Evolutionary conservation across 2,329 filamentous ascomycete genomes (phyloP).

Genomic region (Penicillium verrucosum): DNA sequence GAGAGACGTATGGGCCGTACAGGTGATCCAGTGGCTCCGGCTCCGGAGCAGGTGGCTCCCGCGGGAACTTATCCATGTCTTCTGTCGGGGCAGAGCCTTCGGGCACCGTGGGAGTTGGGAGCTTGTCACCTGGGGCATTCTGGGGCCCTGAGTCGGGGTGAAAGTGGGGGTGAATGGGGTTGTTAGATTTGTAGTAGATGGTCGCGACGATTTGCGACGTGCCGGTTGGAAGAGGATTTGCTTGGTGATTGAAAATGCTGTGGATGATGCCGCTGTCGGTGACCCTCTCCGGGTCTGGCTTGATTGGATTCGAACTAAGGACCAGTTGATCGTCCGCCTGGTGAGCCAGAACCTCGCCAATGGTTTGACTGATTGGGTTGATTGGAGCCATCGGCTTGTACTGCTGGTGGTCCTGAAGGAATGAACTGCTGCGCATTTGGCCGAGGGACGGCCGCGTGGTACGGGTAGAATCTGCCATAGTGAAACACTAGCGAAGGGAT

Average conservation of each 20-base stretch:
- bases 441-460: slow-evolving; percentile 43
- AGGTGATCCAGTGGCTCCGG: slow-evolving; percentile 55
- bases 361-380: slow-evolving; percentile 33
- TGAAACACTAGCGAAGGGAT: not conserved
- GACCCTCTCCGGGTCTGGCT: slow-evolving; percentile 39
- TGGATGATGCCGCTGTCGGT: slow-evolving; percentile 48
- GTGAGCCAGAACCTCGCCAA: slow-evolving; percentile 37
- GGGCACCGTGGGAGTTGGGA: slow-evolving; percentile 42
- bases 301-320: slow-evolving; percentile 38
- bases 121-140: slow-evolving; percentile 33
- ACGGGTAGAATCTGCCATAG: slow-evolving; percentile 31
- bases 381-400: slow-evolving; percentile 42
- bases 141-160: slow-evolving; percentile 48
- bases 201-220: slow-evolving; percentile 47
- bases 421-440: slow-evolving; percentile 44
- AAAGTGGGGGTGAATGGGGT: slow-evolving; percentile 44
- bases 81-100: slow-evolving; percentile 50
- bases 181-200: slow-evolving; percentile 48
- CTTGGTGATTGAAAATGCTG: slow-evolving; percentile 45
- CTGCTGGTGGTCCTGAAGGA: slow-evolving; percentile 50
- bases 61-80: slow-evolving; percentile 52
- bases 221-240: slow-evolving; percentile 38
- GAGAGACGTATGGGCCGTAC: slow-evolving; percentile 54
- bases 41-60: slow-evolving; percentile 53
- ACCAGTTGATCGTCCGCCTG: slow-evolving; percentile 29